Base-by-base conservation (phyloP, 805 yeast genomes). In the Grigorovia yakushimaensis region DNA sequence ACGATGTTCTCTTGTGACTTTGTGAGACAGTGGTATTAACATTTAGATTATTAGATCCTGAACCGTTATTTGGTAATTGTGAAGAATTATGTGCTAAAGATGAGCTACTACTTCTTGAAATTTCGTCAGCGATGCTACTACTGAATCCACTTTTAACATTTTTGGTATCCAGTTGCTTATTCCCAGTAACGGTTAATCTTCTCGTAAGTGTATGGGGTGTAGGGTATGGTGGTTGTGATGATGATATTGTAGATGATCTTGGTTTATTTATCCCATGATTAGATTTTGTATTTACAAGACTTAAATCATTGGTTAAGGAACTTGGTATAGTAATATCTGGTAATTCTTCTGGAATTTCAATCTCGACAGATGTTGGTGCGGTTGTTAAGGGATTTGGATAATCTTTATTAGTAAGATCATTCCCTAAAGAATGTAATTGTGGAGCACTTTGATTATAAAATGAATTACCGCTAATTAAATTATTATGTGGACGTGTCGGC, bases 341-440 rank as follows among this genome's bases (percentile, higher is more conserved):
- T 33, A 65, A 47, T 42, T 65, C 69, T 50, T 64, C 68, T 1
- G 91, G 91, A 39, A 84, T 84, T 59, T 83, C 89, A 50, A 76
- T 76, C 50, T 76, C 76, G 2, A 82, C 71, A 1, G 87, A 83
- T 0, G 84, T 76, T 9, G 77, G 73, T 17, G 70, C 68, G 38
- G 77, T 59, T 5, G 70, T 67, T n/a, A 53, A 51, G 2, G 64
- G 54, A 46, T 59, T 60, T 5, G 53, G 45, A 2, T 61, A 58
- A 3, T 60, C 65, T 41, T 46, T 48, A 5, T 50, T 30, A 0
- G 56, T 43, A n/a, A n/a, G 8, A 33, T 15, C 37, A 33, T 11
- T 15, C 6, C 2, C 37, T 3, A 15, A 7, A 17, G 62, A 41
- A 24, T 47, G 49, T 41, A 62, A 44, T 8, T 57, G 54, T 24